Base-by-base conservation (phyloP, 441 rosid genomes). In the Manihot esculenta region DNA sequence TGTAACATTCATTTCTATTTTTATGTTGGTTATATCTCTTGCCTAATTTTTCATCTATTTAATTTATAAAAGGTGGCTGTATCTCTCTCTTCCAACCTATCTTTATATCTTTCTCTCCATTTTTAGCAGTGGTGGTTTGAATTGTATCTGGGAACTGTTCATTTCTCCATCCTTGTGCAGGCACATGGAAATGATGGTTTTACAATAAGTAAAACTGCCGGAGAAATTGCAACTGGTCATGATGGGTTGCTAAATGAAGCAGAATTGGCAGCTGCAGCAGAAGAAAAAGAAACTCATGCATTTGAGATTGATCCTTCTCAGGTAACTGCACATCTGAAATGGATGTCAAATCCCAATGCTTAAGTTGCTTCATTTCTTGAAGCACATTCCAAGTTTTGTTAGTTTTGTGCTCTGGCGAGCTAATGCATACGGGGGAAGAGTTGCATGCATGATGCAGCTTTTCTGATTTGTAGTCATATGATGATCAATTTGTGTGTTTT, bases 251-350 rank as follows among this genome's bases (percentile, higher is more conserved):
- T 95, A 67, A 86, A 85, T 76, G 93, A 82, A 82, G 92, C 94
- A 78, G 92, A 89, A 73, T 77, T 89, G 82, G 97, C 99, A 44
- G 96, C 97, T 76, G 96, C 84, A 35, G 88, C 94, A 47, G 96
- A 95, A 84, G 97, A 93, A 51, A 95, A 88, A 80, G 95, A 93
- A 83, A 91, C 97, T 51, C 97, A 88, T 75, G 83, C 96, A 21
- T 90, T 91, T 84, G 97, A 94, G 79, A 75, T 92, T 42, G 91
- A 89, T 69, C 99, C 98, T 67, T 66, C 96, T 68, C 98, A 87
- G 92, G 89, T 83, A 71, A 82, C 11, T 12, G 14, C 21, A 11
- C 49, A 56, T 33, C 24, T 55, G 62, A 30, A 17, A n/a, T n/a
- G n/a, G n/a, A n/a, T n/a, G n/a, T n/a, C n/a, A n/a, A n/a, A n/a